Base-by-base conservation (phyloP, 495 filamentous ascomycete genomes). In the Oidiodendron maius region DNA sequence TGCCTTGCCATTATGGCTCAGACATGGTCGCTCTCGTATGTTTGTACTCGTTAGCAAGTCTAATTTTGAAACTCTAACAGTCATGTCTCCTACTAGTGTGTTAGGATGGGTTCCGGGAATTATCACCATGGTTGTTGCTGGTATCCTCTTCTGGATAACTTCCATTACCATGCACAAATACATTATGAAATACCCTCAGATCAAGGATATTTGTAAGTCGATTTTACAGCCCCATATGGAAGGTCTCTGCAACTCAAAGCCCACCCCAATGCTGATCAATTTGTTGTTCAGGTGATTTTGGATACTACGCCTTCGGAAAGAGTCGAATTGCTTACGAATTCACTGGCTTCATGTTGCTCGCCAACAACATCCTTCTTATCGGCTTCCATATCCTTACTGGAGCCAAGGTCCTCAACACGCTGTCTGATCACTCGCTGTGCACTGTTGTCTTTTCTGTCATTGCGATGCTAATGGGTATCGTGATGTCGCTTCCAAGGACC, bases 1-100 rank as follows among this genome's bases (percentile, higher is more conserved):
- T 73, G 70, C 43, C 45, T 73, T 46, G 70, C 70, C n/a, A 71
- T 73, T 43, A 73, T 70, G 70, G 67, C 70, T 16, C 70, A 73
- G 55, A 63, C 65, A 2, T 73, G 68, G 70, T 70, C 68, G 39
- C 61, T 72, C 37, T 69, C 65, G 65, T 69, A 50, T 55, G 64
- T 60, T 10, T 30, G 16, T 9, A 9, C 18, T 46, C 22, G 13
- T 37, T 12, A 26, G 13, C 28, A 30, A 6, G 21, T n/a, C 20
- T 39, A 36, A 36, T 25, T 34, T 40, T 10, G n/a, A 11, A 28
- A 40, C 17, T 8, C 22, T 41, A 42, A 41, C 36, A 17, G 22
- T 10, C 8, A 34, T 36, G 36, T 46, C 12, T 35, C 21, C 17
- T 10, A n/a, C n/a, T n/a, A 69, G 65, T 18, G 69, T 72, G 13